Conservation (phyloP, 75 land plant species). For the Pinus albicaulis region DNA sequence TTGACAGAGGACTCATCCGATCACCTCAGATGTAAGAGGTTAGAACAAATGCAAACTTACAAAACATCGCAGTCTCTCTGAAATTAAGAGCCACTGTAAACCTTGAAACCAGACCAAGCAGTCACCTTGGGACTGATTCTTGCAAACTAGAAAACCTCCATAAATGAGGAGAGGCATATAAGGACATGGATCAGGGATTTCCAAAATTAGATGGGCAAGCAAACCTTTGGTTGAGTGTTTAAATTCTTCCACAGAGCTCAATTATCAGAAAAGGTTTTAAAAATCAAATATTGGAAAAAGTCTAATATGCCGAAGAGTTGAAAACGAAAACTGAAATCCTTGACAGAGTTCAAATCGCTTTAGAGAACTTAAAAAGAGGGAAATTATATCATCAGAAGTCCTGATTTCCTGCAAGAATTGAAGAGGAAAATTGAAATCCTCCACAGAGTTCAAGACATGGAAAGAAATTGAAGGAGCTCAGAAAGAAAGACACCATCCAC, state of each 20-base stretch:
- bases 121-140: not conserved
- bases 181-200: not conserved
- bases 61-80: not conserved
- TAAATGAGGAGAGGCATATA: not conserved
- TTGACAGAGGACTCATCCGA: not conserved
- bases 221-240: too few relatives aligned
- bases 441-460: not conserved
- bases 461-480: not conserved
- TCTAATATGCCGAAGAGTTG: not conserved
- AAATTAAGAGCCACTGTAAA: not conserved
- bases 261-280: too few relatives aligned
- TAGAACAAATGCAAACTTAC: not conserved
- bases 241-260: too few relatives aligned
- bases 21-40: constrained; percentile 1
- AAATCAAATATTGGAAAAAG: too few relatives aligned
- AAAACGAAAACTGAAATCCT: not conserved
- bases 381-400: not conserved
- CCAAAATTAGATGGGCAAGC: not conserved
- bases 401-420: not conserved
- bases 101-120: not conserved
- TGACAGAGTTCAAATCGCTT: too few relatives aligned
- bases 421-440: not conserved
- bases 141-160: not conserved
- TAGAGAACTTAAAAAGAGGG: not conserved
- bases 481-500: not conserved